phyloP scores from a whole-genome alignment of 2,329 filamentous ascomycete species.

The Microcera coccophila region DNA sequence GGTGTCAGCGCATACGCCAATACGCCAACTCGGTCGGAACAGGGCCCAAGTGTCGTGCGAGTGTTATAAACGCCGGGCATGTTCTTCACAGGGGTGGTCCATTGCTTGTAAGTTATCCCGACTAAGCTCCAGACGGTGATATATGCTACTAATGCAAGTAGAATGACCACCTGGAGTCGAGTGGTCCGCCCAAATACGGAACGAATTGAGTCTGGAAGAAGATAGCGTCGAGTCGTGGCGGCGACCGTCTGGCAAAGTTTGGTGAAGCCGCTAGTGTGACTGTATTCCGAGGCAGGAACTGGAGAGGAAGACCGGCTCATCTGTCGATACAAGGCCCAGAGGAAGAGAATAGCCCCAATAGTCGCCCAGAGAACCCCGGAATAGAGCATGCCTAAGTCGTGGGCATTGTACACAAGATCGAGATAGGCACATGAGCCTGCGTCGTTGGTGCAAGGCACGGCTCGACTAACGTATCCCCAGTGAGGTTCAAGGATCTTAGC shows the following conservation, averaged over 20 bases:
- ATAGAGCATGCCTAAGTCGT: slow-evolving; percentile 50
- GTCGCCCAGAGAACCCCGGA: slow-evolving; percentile 48
- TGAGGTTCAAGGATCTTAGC: slow-evolving; percentile 37
- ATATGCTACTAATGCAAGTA: slow-evolving; percentile 57
- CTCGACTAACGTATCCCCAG: slow-evolving; percentile 47
- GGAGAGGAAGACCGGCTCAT: slow-evolving; percentile 26
- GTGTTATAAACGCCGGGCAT: slow-evolving; percentile 56
- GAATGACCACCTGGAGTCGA: slow-evolving; percentile 61
- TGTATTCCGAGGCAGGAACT: slow-evolving; percentile 19
- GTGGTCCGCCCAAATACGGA: slow-evolving; percentile 64
- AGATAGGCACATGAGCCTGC: slow-evolving; percentile 48
- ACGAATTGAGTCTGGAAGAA: slow-evolving; percentile 58
- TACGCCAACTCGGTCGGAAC: slow-evolving; percentile 64
- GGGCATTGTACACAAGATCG: slow-evolving; percentile 47
- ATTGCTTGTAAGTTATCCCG: slow-evolving; percentile 64
- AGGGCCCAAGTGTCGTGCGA: slow-evolving; percentile 62
- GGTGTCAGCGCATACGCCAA: slow-evolving; percentile 72
- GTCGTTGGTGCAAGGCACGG: slow-evolving; percentile 44
- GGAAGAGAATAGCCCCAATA: slow-evolving; percentile 40
- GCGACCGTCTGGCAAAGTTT: slow-evolving; percentile 36
- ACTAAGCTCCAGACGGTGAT: slow-evolving; percentile 65
- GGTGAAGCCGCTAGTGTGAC: slow-evolving; percentile 16
- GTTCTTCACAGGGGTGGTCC: slow-evolving; percentile 65
- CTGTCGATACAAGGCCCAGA: slow-evolving; percentile 36
- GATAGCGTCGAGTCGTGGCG: slow-evolving; percentile 44